Evolutionary conservation across 208 protist species (phyloP), one percentile per base, ranked within the genome.

Genomic region (Angomonas ambiguus): DNA sequence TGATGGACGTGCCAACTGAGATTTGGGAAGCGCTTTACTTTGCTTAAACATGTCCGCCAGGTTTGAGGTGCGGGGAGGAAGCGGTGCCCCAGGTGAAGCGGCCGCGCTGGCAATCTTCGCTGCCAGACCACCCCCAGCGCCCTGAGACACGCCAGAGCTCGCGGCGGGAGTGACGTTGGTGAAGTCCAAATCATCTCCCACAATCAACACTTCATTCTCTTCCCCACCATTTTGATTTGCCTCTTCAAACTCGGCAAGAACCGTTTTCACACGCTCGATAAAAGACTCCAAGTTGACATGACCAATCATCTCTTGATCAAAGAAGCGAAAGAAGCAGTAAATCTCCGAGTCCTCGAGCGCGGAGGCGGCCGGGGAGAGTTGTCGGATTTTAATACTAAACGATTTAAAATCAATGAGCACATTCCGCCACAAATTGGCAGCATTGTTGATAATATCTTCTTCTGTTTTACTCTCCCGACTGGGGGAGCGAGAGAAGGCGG

Each of bases 241-340:
- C 42, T 70, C 67, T 53, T 72, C 72, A n/a, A n/a, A n/a, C 6
- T 78, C 73, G n/a, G 67, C 66, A 30, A 83, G 58, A 13, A 76
- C 68, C 0, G 56, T 58, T 10, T 75, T 63, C 10, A 93, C 72
- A 28, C 69, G 60, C 33, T 85, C 66, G 27, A 86, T 74, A 57
- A 94, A 69, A 45, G 79, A 60, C 32, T 83, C 88, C 22, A 94
- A 67, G 34, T 66, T 74, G 18, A 94, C 83, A 64, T 91, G 82
- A 16, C 88, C 88, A 41, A 51, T 53, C 67, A 76, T 69, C 16
- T 79, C 70, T 6, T 62, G 38, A 51, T 94, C 88, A 33, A 94
- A 83, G 65, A 85, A 89, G 51, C 69, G 71, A 66, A 94, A 94
- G 33, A 94, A 65, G 6, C 72, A 74, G 73, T 88, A 91, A 31